phyloP scores from a whole-genome alignment of 2,329 filamentous ascomycete genomes.

The Fusarium sp. region DNA sequence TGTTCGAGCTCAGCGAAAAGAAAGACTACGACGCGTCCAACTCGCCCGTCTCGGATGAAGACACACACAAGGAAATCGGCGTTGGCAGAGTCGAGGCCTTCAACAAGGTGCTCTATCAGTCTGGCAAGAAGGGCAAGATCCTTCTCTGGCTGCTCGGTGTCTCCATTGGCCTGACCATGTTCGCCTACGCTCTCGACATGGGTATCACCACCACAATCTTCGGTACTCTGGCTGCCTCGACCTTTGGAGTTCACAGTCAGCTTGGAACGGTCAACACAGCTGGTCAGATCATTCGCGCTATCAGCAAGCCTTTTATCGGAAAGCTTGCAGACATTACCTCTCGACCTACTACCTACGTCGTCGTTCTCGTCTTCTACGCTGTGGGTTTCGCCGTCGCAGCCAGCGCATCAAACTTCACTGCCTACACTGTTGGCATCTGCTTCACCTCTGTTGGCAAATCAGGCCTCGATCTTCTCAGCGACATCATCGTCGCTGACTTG shows the following conservation, averaged over 20 bases:
- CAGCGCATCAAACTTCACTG: conserved; percentile 48
- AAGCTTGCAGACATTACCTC: conserved; percentile 56
- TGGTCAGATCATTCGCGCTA: conserved; percentile 54
- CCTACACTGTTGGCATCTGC: conserved; percentile 54
- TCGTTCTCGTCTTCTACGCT: conserved; percentile 56
- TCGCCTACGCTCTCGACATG: conserved; percentile 55
- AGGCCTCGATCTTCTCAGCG: conserved; percentile 53
- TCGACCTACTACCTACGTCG: conserved; percentile 55
- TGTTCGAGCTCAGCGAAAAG: conserved; percentile 26
- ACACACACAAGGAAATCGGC: conserved; percentile 42
- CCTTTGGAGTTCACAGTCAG: conserved; percentile 51
- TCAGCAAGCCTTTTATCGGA: conserved; percentile 56
- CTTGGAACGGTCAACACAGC: conserved; percentile 51
- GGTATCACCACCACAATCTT: conserved; percentile 54
- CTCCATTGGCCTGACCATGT: conserved; percentile 55
- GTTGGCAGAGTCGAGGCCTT: conserved; percentile 55
- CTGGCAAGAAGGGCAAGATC: conserved; percentile 51
- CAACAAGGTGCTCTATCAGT: conserved; percentile 57
- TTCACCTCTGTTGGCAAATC: conserved; percentile 56
- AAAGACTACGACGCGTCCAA: conserved; percentile 27
- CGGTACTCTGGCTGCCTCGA: conserved; percentile 52
- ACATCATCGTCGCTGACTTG: conserved; percentile 55
- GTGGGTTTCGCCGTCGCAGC: conserved; percentile 53
- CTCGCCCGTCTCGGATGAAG: conserved; percentile 19
- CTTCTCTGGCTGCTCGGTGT: conserved; percentile 53